phyloP scores from a whole-genome alignment of 345 rosid genomes.

The Draba incana region DNA sequence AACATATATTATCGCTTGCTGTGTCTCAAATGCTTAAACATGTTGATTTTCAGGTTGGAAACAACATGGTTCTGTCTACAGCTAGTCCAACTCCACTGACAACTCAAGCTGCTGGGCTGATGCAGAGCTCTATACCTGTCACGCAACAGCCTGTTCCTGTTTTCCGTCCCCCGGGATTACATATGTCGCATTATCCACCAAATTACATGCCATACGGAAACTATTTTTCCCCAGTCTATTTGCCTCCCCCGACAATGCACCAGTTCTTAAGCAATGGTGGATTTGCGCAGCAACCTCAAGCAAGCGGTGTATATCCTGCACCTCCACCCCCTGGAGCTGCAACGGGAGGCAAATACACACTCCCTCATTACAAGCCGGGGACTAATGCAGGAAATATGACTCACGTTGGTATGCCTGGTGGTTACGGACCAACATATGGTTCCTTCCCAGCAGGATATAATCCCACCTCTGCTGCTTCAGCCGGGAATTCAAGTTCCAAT shows the following conservation, averaged over 20 bases:
- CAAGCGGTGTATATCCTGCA: slow-evolving; percentile 70
- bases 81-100: slow-evolving; percentile 67
- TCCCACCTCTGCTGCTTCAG: slow-evolving; percentile 61
- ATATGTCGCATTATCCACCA: slow-evolving; percentile 80
- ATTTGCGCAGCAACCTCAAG: slow-evolving; percentile 85
- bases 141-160: slow-evolving; percentile 85
- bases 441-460: slow-evolving; percentile 75
- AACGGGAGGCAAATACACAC: slow-evolving; percentile 71
- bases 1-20: neutral
- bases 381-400: slow-evolving; percentile 63
- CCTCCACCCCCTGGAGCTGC: slow-evolving; percentile 69
- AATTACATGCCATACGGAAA: slow-evolving; percentile 81
- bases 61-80: slow-evolving; percentile 65
- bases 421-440: slow-evolving; percentile 73
- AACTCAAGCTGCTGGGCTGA: slow-evolving; percentile 79
- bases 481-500: slow-evolving; percentile 67
- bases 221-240: slow-evolving; percentile 75
- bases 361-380: slow-evolving; percentile 86
- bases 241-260: slow-evolving; percentile 78
- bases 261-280: slow-evolving; percentile 79
- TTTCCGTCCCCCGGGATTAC: slow-evolving; percentile 85
- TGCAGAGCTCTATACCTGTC: slow-evolving; percentile 80
- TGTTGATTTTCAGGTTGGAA: slow-evolving; percentile 66
- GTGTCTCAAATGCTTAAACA: slow-evolving; percentile 37
- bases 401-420: slow-evolving; percentile 76